Conservation (phyloP, 2,329 filamentous ascomycete genomes). For the Coniochaeta sp. region DNA sequence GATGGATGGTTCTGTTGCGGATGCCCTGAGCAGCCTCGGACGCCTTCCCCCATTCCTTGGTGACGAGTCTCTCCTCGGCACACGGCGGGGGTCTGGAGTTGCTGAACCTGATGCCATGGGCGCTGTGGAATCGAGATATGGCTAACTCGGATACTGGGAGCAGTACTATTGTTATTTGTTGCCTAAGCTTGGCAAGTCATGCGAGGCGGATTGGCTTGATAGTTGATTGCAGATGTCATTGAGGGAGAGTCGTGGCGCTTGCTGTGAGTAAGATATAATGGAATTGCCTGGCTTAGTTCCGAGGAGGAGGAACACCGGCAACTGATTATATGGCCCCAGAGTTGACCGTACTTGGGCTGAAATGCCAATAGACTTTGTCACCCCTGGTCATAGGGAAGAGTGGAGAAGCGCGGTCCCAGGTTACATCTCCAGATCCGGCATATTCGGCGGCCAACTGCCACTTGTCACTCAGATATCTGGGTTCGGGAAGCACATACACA, state of each 20-base stretch:
- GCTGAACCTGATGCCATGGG: conserved; percentile 27
- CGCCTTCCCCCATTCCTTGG: conserved; percentile 34
- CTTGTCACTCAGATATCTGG: conserved; percentile 24
- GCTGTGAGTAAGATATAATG: neutral
- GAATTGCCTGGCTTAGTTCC: neutral
- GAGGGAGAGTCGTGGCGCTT: neutral
- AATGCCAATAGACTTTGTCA: conserved; percentile 14
- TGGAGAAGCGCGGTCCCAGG: neutral
- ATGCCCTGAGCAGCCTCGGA: conserved; percentile 46
- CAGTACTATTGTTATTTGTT: neutral
- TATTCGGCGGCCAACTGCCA: conserved; percentile 21
- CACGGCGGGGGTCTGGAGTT: conserved; percentile 22
- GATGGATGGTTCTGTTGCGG: conserved; percentile 50
- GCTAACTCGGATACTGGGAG: neutral
- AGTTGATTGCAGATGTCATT: neutral
- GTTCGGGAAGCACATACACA: conserved; percentile 15
- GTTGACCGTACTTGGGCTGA: conserved; percentile 15
- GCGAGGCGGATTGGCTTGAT: neutral
- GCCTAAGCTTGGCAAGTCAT: neutral
- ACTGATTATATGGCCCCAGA: neutral
- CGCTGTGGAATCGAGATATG: neutral
- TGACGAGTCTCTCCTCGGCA: conserved; percentile 31
- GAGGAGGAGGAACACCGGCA: neutral
- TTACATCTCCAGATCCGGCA: conserved; percentile 10
- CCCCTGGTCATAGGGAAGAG: neutral